Conservation (phyloP, 2,329 filamentous ascomycete species). For the Botrytis paeoniae region DNA sequence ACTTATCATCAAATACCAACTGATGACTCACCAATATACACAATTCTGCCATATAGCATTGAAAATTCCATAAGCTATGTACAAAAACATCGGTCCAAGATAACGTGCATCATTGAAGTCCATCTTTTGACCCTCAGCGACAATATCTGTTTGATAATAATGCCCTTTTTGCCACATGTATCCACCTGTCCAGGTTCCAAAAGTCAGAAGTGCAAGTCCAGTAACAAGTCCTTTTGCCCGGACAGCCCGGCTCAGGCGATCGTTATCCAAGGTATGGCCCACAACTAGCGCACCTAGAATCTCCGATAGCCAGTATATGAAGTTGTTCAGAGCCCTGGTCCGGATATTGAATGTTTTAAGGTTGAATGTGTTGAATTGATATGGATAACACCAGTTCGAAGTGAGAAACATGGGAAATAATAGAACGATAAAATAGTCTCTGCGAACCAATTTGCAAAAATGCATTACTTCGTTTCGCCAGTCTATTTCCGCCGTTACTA, state of each 20-base stretch:
- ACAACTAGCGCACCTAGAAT: constrained; percentile 71
- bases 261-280: constrained; percentile 65
- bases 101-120: constrained; percentile 69
- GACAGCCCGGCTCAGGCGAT: constrained; percentile 55
- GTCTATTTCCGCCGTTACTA: constrained; percentile 81
- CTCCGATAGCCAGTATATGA: constrained; percentile 73
- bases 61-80: constrained; percentile 84
- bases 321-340: constrained; percentile 68
- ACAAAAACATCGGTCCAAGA: constrained; percentile 78
- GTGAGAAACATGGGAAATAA: constrained; percentile 78
- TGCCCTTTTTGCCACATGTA: constrained; percentile 71
- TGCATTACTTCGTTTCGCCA: constrained; percentile 75
- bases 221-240: constrained; percentile 55
- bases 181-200: constrained; percentile 76
- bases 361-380: constrained; percentile 74
- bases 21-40: constrained; percentile 68
- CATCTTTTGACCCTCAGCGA: not conserved
- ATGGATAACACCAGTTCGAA: constrained; percentile 75
- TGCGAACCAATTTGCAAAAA: constrained; percentile 65
- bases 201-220: constrained; percentile 59
- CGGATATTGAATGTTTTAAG: constrained; percentile 67
- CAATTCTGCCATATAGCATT: constrained; percentile 86
- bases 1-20: constrained; percentile 8
- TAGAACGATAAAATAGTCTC: constrained; percentile 67
- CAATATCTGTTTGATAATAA: constrained; percentile 41